phyloP scores from a whole-genome alignment of 2,329 filamentous ascomycete species.

The Fusarium sp. region DNA sequence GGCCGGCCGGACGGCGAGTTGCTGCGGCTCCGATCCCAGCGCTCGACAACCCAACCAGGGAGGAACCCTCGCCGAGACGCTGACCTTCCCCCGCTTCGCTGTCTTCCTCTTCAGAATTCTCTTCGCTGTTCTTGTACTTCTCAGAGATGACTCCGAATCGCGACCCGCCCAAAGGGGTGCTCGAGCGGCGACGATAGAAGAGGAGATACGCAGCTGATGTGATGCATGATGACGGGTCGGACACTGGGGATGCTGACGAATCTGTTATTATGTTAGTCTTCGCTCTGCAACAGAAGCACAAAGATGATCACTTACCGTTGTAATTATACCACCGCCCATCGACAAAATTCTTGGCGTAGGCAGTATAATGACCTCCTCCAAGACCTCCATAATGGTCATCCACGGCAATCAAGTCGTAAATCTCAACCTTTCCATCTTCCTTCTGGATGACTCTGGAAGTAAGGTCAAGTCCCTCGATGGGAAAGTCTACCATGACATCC shows the following conservation, averaged over 20 bases:
- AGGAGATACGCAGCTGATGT: slow-evolving; percentile 87
- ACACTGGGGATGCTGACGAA: slow-evolving; percentile 73
- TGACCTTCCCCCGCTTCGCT: slow-evolving; percentile 78
- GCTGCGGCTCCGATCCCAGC: slow-evolving; percentile 81
- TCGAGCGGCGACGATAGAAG: slow-evolving; percentile 91
- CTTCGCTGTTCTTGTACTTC: slow-evolving; percentile 65
- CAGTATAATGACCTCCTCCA: slow-evolving; percentile 95
- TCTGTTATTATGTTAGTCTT: slow-evolving; percentile 68
- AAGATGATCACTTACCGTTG: slow-evolving; percentile 74
- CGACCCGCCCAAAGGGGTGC: slow-evolving; percentile 80
- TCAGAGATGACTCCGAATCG: slow-evolving; percentile 77
- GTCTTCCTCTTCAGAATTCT: slow-evolving; percentile 58
- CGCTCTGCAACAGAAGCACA: background rate
- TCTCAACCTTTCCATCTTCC: slow-evolving; percentile 81
- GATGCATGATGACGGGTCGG: slow-evolving; percentile 71
- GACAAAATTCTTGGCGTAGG: slow-evolving; percentile 91
- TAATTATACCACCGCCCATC: slow-evolving; percentile 95
- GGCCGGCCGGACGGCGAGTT: slow-evolving; percentile 73
- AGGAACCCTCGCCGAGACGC: slow-evolving; percentile 86
- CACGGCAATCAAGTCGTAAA: slow-evolving; percentile 94
- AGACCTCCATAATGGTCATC: slow-evolving; percentile 96
- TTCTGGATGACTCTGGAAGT: slow-evolving; percentile 81
- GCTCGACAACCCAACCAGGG: slow-evolving; percentile 92
- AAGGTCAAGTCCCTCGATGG: slow-evolving; percentile 86
- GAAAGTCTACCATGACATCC: slow-evolving; percentile 91